Evolutionary conservation across 208 protist species (phyloP).

Genomic region (Naegleria fowleri): DNA sequence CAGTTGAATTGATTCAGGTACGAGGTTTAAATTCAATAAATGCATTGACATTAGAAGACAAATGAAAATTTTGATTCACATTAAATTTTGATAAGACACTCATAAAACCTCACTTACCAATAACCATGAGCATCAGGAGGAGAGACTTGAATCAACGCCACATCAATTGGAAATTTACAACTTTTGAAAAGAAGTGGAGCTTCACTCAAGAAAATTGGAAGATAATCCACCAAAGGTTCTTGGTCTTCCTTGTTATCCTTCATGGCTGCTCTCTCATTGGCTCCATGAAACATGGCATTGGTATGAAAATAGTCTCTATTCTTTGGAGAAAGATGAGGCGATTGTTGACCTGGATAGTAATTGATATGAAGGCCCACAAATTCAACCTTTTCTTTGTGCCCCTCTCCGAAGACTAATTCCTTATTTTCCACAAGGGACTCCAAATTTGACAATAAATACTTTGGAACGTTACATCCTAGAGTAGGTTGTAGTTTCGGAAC

Average conservation of each 20-base stretch:
- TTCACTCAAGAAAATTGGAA: slow-evolving; percentile 8
- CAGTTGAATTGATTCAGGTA: too few species aligned
- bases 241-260: not conserved
- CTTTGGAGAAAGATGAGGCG: not conserved
- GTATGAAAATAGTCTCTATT: not conserved
- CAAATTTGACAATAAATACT: not conserved
- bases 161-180: slow-evolving; percentile 38
- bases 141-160: slow-evolving; percentile 41
- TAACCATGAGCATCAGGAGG: slow-evolving; percentile 46
- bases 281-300: not conserved
- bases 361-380: not conserved
- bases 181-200: not conserved
- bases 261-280: not conserved
- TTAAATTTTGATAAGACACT: too few species aligned
- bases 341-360: not conserved
- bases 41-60: too few species aligned
- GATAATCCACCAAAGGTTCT: not conserved
- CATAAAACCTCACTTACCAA: not conserved
- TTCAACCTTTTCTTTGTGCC: not conserved
- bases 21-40: too few species aligned
- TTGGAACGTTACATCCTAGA: not conserved
- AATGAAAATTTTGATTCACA: too few species aligned
- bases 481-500: too few species aligned
- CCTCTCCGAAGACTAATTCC: not conserved
- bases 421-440: not conserved